Base-by-base conservation (phyloP, 208 protist genomes). In the Spongospora subterranea region DNA sequence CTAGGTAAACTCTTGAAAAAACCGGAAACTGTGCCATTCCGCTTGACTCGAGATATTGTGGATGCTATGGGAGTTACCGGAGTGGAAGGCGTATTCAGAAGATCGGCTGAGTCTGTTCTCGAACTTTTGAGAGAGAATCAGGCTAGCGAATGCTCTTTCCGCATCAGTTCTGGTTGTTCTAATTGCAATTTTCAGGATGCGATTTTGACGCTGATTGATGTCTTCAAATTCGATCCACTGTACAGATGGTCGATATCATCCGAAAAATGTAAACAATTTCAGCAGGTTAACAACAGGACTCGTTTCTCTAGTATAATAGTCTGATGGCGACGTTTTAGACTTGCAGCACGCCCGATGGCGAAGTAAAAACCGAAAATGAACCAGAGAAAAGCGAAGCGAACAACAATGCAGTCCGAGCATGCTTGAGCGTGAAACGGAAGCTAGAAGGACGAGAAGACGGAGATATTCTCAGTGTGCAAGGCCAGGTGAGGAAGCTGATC, bases 141-240 rank as follows among this genome's bases (percentile, higher is more conserved):
- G n/a, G 71, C 35, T 40, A 95, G 97, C 0, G 90, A 60, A 13
- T 94, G 95, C 46, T 93, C 94, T 0, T 94, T 96, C 17, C 89
- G 96, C 0, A 43, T 43, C 92, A 99, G 0, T 91, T 96, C 0
- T 97, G 96, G 0, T 95, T 99, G 29, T 43, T 65, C 29, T 46
- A 60, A 53, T 24, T 91, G 32, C 32, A 38, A 43, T 46, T 35
- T 43, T 11, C n/a, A 60, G 39, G 38, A 45, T 20, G 43, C 46
- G 88, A 89, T 89, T 13, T 17, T 89, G 39, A 89, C 43, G 20
- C 20, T 60, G 38, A 91, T 98, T 29, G 95, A 96, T 50, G 95
- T 98, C 6, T 96, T 99, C 71, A 93, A 98, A 6, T 96, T 98
- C 92, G 98, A 99, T 91, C 98, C 98, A 17, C 94, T 99, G 11